Conservation (phyloP, 2,329 filamentous ascomycete genomes). For the Hypoxylon sp. region DNA sequence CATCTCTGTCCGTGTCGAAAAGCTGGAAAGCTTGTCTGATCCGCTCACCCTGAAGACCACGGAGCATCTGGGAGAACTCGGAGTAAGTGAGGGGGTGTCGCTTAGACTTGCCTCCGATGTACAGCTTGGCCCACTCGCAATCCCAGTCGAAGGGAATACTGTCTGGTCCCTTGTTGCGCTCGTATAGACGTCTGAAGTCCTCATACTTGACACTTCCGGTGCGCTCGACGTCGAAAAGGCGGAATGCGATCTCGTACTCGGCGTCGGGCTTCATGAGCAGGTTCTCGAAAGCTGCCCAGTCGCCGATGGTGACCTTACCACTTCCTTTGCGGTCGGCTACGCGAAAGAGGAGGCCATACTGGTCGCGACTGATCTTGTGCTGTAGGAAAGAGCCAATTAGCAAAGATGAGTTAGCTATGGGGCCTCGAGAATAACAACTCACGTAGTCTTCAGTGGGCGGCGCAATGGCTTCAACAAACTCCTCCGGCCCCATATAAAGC, state of each 20-base stretch:
- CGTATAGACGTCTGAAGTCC: conserved; percentile 85
- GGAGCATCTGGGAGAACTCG: conserved; percentile 98
- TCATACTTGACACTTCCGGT: conserved; percentile 90
- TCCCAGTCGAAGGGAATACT: conserved; percentile 97
- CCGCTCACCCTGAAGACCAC: conserved; percentile 93
- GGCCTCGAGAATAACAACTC: conserved; percentile 55
- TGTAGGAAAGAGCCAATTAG: conserved; percentile 55
- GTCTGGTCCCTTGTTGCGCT: conserved; percentile 85
- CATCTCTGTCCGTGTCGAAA: conserved; percentile 91
- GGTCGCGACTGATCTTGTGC: conserved; percentile 98
- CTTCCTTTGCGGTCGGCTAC: conserved; percentile 84
- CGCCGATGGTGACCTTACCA: conserved; percentile 80
- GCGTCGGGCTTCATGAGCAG: conserved; percentile 93
- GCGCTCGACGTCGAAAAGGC: conserved; percentile 89
- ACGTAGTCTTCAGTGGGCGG: conserved; percentile 92
- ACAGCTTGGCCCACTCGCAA: conserved; percentile 94
- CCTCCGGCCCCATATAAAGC: conserved; percentile 81
- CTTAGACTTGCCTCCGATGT: conserved; percentile 88
- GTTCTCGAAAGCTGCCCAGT: conserved; percentile 96
- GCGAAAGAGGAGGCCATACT: conserved; percentile 92
- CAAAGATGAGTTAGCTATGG: conserved; percentile 7
- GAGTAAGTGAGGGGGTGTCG: conserved; percentile 93
- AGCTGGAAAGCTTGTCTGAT: conserved; percentile 94
- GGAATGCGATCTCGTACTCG: conserved; percentile 98
- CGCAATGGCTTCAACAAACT: conserved; percentile 92